Base-by-base conservation (phyloP, 2,329 filamentous ascomycete genomes). In the Coleophoma cylindrospora region DNA sequence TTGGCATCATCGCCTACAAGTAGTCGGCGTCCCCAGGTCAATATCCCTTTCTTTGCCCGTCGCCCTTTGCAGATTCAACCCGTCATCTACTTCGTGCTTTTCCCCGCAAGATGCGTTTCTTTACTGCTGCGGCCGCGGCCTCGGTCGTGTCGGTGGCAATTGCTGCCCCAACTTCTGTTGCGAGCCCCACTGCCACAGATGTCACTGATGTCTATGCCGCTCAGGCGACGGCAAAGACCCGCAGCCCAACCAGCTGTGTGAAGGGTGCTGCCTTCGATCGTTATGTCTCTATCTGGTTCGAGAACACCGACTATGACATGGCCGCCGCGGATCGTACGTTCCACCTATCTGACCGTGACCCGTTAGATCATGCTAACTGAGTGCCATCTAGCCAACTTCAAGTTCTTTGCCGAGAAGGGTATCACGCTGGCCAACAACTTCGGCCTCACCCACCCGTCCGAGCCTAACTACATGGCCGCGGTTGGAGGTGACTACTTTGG, bases 381-480 rank as follows among this genome's bases (percentile, higher is more conserved):
- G 66, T 43, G 36, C 55, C 60, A 44, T 54, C 19, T 19, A 70
- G 69, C 79, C 43, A 82, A 81, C 63, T 69, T 84, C 17, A 64
- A 69, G 38, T 81, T 70, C 70, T 70, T 87, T 19, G 80, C 81
- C 11, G 68, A 71, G 53, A 74, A 80, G 66, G 86, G 85, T 47
- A 80, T 89, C 55, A 77, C 74, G 4, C 71, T 89, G 32, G 73
- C 70, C 44, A 77, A 80, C 60, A 75, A 77, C 67, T 79, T 74
- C 52, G 85, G 75, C 17, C 70, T 87, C 37, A 89, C 86, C 1
- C 86, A 91, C 60, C 86, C 87, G 1, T 86, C 80, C 0, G 77
- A 90, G 72, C 87, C 87, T 17, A 91, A 91, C 72, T 91, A 91
- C 65, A 77, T 84, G 51, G 81, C 86, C 3, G 66, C 80, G 1